Percentiles rank a stretch among this genome's conserved stretches.
phyloP scores from a whole-genome alignment of 225 moss, liverwort and hornwort genomes.

The Bryoerythrophyllum caledonicum region DNA sequence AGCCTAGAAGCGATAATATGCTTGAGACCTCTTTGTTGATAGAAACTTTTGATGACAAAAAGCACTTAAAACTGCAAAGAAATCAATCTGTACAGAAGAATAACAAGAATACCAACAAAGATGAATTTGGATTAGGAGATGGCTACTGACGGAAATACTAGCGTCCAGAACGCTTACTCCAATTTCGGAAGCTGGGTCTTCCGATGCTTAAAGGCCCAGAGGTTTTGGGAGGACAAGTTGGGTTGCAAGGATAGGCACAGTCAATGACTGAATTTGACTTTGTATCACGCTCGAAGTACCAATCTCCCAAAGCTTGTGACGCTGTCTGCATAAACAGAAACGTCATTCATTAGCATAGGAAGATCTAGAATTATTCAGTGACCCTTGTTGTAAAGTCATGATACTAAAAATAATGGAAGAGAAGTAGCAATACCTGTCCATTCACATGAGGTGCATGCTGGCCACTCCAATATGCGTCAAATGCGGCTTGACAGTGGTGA shows the following conservation, averaged over 20 bases:
- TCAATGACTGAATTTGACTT: constrained; percentile 40
- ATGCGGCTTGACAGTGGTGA: constrained; percentile 63
- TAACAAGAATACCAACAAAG: background rate
- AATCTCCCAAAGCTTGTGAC: constrained; percentile 60
- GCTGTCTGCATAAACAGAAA: constrained; percentile 40
- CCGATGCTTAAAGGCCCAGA: constrained; percentile 38
- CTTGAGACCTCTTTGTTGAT: background rate
- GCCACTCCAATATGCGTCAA: constrained; percentile 59
- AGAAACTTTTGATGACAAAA: background rate
- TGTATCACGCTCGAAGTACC: constrained; percentile 54
- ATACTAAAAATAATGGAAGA: background rate
- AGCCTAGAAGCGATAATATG: background rate
- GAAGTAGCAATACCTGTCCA: constrained; percentile 40
- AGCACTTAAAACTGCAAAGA: constrained; percentile 9
- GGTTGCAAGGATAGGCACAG: constrained; percentile 66
- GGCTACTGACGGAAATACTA: background rate
- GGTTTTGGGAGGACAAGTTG: constrained; percentile 49
- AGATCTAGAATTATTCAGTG: background rate
- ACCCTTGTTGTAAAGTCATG: background rate
- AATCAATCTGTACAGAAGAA: constrained; percentile 18
- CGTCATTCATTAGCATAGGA: constrained; percentile 1
- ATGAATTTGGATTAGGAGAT: background rate
- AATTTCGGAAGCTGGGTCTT: constrained; percentile 61
- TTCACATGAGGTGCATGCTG: constrained; percentile 56
- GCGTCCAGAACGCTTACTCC: constrained; percentile 52